Conservation (phyloP, 805 yeast species). For the Limtongozyma cylindracea region DNA sequence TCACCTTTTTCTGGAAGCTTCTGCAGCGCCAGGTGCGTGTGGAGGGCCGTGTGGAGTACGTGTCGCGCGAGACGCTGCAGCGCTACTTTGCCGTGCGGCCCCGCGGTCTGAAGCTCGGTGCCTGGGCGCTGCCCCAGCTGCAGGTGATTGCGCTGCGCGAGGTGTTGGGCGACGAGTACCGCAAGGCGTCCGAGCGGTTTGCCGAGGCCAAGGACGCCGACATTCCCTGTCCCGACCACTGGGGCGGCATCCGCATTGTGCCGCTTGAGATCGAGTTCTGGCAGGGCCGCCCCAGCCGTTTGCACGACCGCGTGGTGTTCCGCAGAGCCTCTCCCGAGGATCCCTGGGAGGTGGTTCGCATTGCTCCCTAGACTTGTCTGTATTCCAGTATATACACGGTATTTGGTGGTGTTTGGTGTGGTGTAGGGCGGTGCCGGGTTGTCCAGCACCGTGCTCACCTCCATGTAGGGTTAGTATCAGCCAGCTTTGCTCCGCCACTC, state of each 20-base stretch:
- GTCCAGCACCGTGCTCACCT: too few species aligned
- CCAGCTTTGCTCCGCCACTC: too few species aligned
- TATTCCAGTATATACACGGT: too few species aligned
- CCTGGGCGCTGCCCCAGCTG: conserved; percentile 91
- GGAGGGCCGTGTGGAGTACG: conserved; percentile 63
- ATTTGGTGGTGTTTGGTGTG: too few species aligned
- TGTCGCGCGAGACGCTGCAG: conserved; percentile 46
- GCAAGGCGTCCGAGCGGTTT: conserved; percentile 25
- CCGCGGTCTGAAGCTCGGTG: conserved; percentile 81
- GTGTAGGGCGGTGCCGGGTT: too few species aligned
- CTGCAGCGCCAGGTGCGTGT: conserved; percentile 82
- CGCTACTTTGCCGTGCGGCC: conserved; percentile 76
- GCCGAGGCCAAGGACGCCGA: conserved; percentile 26
- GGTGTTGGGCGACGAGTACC: conserved; percentile 7
- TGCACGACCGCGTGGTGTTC: conserved; percentile 73
- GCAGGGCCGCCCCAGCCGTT: conserved; percentile 83
- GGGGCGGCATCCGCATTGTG: conserved; percentile 86
- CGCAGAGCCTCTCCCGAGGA: conserved; percentile 22
- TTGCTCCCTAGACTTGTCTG: conserved; percentile 25
- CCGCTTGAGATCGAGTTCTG: conserved; percentile 90
- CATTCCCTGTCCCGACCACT: conserved; percentile 75
- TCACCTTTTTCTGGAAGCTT: conserved; percentile 82
- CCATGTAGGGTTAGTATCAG: too few species aligned
- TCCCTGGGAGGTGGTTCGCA: conserved; percentile 39
- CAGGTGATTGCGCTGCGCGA: conserved; percentile 32